Evolutionary conservation across 2,329 filamentous ascomycete genomes (phyloP).

Genomic region (Immersiporthe knoxdaviesiana): DNA sequence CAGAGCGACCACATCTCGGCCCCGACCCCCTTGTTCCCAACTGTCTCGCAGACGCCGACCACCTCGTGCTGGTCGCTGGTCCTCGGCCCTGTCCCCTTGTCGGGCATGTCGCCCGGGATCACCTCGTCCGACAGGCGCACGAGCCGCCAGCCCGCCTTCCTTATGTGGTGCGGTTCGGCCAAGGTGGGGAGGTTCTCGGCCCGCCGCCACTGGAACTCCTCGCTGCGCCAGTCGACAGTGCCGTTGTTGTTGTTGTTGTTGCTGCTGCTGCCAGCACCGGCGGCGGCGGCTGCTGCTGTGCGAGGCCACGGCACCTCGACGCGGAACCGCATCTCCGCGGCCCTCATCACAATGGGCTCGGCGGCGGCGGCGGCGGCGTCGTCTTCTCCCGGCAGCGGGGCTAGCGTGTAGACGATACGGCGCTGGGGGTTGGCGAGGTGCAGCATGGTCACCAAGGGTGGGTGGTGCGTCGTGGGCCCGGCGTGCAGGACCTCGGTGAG

Average conservation of each 20-base stretch:
- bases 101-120: constrained; percentile 27
- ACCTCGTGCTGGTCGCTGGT: constrained; percentile 46
- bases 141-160: constrained; percentile 45
- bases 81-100: constrained; percentile 31
- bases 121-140: constrained; percentile 39
- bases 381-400: constrained; percentile 32
- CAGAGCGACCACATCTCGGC: constrained; percentile 43
- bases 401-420: constrained; percentile 37
- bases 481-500: constrained; percentile 38
- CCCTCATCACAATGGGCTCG: constrained; percentile 22
- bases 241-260: too few relatives aligned
- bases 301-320: constrained; percentile 40
- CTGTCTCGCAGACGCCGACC: constrained; percentile 44
- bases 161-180: constrained; percentile 36
- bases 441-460: constrained; percentile 38
- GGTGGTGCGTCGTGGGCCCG: constrained; percentile 36
- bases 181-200: constrained; percentile 41
- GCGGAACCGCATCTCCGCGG: constrained; percentile 34
- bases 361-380: too few relatives aligned
- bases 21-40: constrained; percentile 38
- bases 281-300: background rate
- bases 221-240: constrained; percentile 30
- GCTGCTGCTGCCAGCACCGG: too few relatives aligned
- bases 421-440: constrained; percentile 21
- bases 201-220: constrained; percentile 50